phyloP scores from a whole-genome alignment of 257 asterid genomes.

The Oldenlandia corymbosa region DNA sequence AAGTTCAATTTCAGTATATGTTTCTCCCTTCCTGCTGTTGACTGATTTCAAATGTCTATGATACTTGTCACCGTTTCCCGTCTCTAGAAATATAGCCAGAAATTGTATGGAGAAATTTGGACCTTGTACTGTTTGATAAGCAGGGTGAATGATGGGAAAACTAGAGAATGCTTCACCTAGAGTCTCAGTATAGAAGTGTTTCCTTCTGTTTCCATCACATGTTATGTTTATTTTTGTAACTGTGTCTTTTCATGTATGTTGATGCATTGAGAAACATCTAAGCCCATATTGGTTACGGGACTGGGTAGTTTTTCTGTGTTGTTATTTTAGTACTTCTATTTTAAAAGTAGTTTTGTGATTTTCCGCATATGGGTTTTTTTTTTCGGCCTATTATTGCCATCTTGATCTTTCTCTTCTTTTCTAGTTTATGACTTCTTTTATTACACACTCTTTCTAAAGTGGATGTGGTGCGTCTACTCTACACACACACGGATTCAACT shows the following conservation, averaged over 20 bases:
- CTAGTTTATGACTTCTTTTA: not conserved
- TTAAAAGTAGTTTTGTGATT: not conserved
- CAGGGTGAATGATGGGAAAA: not conserved
- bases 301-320: not conserved
- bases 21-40: not conserved
- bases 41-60: not conserved
- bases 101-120: not conserved
- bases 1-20: not conserved
- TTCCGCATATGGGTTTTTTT: not conserved
- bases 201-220: not conserved
- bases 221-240: not conserved
- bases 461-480: too few species aligned
- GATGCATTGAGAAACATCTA: not conserved
- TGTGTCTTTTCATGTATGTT: not conserved
- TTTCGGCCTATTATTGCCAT: not conserved
- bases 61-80: not conserved
- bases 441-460: not conserved
- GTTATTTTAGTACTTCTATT: not conserved
- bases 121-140: not conserved
- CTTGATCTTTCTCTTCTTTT: not conserved
- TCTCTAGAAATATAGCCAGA: not conserved
- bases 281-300: not conserved
- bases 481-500: too few species aligned
- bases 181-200: not conserved
- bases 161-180: not conserved